phyloP scores from a whole-genome alignment of 192 early-diverging fungal genomes.

The Entomortierella beljakovae region DNA sequence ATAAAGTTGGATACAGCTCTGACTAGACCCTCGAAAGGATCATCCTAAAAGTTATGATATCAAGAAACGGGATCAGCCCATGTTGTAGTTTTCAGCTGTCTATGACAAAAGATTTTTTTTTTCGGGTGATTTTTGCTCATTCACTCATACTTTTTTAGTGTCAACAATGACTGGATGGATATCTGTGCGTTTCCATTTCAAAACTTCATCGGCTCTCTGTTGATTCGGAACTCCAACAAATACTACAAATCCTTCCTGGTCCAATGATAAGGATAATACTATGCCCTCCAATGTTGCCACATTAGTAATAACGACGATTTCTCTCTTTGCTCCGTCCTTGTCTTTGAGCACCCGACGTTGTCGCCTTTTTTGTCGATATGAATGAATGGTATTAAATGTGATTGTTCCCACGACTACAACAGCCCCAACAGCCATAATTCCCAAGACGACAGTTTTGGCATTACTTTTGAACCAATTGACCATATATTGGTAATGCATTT shows the following conservation, averaged over 20 bases:
- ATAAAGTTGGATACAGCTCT: constrained; percentile 25
- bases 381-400: constrained; percentile 6
- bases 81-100: too few relatives aligned
- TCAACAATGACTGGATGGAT: constrained; percentile 42
- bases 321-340: constrained; percentile 22
- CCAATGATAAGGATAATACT: constrained; percentile 28
- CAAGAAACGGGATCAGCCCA: too few relatives aligned
- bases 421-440: background rate
- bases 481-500: constrained; percentile 28
- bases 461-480: constrained; percentile 38
- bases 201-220: constrained; percentile 14
- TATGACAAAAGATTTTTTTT: too few relatives aligned
- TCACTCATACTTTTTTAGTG: constrained; percentile 20
- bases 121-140: too few relatives aligned
- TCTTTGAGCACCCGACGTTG: constrained; percentile 13
- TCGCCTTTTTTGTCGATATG: constrained; percentile 11
- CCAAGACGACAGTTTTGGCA: constrained; percentile 1
- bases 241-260: constrained; percentile 45
- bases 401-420: constrained; percentile 24
- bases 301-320: constrained; percentile 28
- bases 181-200: constrained; percentile 18
- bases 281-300: constrained; percentile 28
- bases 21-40: constrained; percentile 30
- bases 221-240: constrained; percentile 43
- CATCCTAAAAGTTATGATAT: constrained; percentile 6